These are phyloP conservation scores for Daldinia eschscholtzii DNA, from an alignment of 2,329 filamentous ascomycete species.

Conservation along the genomic window DNA sequence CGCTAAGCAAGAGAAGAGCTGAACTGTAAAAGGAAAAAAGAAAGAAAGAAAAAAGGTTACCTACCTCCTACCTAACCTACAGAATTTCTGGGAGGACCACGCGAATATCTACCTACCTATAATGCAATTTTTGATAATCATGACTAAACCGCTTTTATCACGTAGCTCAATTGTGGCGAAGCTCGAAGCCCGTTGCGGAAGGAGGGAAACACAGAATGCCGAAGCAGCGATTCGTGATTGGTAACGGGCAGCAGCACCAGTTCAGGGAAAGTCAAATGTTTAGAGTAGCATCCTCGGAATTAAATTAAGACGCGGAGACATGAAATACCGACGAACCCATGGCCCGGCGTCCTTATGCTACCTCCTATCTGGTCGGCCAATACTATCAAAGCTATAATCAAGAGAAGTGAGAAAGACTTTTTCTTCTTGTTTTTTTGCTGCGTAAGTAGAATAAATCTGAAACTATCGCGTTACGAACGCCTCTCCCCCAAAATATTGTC, in stretches of 20 bases:
- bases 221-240: conserved; percentile 23
- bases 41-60: no score
- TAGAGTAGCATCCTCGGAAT: conserved; percentile 29
- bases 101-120: conserved; percentile 7
- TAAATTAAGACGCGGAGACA: conserved; percentile 20
- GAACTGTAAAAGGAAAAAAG: conserved; percentile 11
- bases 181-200: conserved; percentile 38
- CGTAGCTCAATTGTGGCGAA: conserved; percentile 34
- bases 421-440: background rate
- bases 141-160: conserved; percentile 26
- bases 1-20: conserved; percentile 8
- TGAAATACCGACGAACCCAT: conserved; percentile 6
- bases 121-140: conserved; percentile 24
- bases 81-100: conserved; percentile 3
- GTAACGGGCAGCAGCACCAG: conserved; percentile 19
- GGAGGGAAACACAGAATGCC: conserved; percentile 34
- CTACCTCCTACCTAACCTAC: background rate
- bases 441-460: background rate
- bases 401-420: conserved; percentile 6
- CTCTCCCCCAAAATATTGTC: background rate
- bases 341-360: background rate
- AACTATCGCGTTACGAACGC: background rate
- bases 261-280: conserved; percentile 18
- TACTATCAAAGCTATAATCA: conserved; percentile 11
- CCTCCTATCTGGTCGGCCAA: conserved; percentile 5